Evolutionary conservation across 108 stramenopile species (phyloP), one percentile per base, ranked within the genome.

Genomic region (Skeletonema tropicum): DNA sequence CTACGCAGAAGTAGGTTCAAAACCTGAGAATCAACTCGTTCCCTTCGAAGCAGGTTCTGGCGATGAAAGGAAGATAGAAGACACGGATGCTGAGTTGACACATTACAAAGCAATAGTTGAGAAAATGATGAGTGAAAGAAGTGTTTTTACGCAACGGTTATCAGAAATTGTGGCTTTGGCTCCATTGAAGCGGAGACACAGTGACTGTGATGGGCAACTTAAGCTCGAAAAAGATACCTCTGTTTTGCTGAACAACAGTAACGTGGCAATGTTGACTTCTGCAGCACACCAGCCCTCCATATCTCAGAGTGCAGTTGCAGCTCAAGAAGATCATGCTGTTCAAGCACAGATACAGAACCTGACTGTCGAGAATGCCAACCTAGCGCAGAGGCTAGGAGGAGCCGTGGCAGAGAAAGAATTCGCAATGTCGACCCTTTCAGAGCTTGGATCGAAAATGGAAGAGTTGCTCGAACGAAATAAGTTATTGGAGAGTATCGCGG

Each of bases 371-470:
- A 77, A 77, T 63, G 70, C 55, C 5, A 29, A 77, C 21, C 64
- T 77, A 23, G 77, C 77, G 12, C 70, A 71, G 48, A 41, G 66
- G 26, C 60, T 75, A 9, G 66, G 66, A 3, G 70, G 70, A 31
- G 70, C 59, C 14, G 77, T 77, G 48, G 77, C 77, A 10, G 77
- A 77, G 21, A 77, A 77, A 32, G 77, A 77, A 64, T 77, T 77
- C 58, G 77, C 77, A 42, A 58, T 77, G 31, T 38, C 64, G 21
- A 77, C 63, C 19, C 38, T 77, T 6, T 60, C 64, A 8, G 60
- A 70, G 36, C 41, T 77, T 45, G 70, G 77, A 5, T 64, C 77
- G 1, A 77, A 77, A 57, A 48, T 77, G 58, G 77, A 77, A 66
- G 70, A 77, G 45, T 57, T 77, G 21, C 46, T 71, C 26, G 58